These are phyloP conservation scores for Diaporthe citri DNA, from an alignment of 2,329 filamentous ascomycete genomes.

Conservation along the genomic window DNA sequence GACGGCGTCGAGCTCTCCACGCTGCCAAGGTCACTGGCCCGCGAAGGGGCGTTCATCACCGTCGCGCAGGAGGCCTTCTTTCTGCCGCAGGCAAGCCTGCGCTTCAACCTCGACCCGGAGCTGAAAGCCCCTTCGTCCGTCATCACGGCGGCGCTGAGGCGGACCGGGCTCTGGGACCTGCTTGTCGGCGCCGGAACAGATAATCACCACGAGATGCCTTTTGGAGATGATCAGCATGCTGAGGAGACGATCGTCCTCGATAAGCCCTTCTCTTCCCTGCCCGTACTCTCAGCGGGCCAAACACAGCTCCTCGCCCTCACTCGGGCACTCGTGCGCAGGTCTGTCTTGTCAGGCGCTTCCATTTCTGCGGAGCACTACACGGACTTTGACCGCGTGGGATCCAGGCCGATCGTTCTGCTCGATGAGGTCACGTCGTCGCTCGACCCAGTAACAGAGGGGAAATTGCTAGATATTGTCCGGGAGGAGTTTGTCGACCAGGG, in stretches of 20 bases:
- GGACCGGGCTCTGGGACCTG: conserved; percentile 44
- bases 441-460: conserved; percentile 41
- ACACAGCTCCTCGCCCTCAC: conserved; percentile 59
- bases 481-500: conserved; percentile 41
- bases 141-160: conserved; percentile 56
- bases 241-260: conserved; percentile 45
- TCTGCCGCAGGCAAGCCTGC: conserved; percentile 58
- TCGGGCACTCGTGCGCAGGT: conserved; percentile 53
- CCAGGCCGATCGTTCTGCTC: conserved; percentile 50
- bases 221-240: conserved; percentile 4
- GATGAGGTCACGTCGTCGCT: conserved; percentile 52
- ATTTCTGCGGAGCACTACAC: neutral
- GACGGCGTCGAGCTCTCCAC: conserved; percentile 61
- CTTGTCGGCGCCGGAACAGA: conserved; percentile 7
- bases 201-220: conserved; percentile 45
- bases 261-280: conserved; percentile 43
- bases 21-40: conserved; percentile 58
- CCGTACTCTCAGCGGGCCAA: conserved; percentile 52
- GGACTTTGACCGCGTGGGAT: neutral
- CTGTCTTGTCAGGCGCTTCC: conserved; percentile 37
- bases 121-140: conserved; percentile 51
- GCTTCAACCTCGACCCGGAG: conserved; percentile 61
- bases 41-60: conserved; percentile 53
- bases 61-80: conserved; percentile 60
- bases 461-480: conserved; percentile 40